These are phyloP conservation scores for Apiotrichum gracile DNA, from an alignment of 1,284 basidiomycete species.

Conservation along the genomic window DNA sequence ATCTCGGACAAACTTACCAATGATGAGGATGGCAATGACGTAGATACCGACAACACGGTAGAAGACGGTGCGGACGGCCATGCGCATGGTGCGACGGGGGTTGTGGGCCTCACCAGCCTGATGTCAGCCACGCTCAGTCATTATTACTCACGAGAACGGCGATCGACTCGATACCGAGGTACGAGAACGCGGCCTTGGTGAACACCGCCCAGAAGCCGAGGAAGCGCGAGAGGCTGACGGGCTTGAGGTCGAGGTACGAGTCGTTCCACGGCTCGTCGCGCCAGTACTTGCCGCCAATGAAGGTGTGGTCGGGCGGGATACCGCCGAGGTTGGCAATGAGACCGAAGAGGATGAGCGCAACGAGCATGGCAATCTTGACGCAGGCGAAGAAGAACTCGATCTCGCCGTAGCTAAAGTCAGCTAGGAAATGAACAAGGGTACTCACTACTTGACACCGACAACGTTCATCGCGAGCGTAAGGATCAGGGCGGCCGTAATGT, in stretches of 20 bases:
- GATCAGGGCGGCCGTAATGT: conserved; percentile 14
- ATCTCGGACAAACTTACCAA: too few relatives aligned
- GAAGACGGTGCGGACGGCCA: conserved; percentile 65
- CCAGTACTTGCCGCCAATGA: conserved; percentile 55
- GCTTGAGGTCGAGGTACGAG: conserved; percentile 24
- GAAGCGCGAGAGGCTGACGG: conserved; percentile 44
- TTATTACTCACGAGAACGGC: conserved; percentile 34
- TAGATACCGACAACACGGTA: conserved; percentile 65
- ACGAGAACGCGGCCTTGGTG: conserved; percentile 30
- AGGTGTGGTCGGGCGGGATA: conserved; percentile 54
- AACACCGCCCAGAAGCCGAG: conserved; percentile 63
- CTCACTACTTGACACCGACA: conserved; percentile 11
- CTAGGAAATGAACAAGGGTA: too few relatives aligned
- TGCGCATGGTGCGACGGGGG: conserved; percentile 64
- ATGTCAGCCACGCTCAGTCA: too few relatives aligned
- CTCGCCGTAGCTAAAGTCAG: conserved; percentile 17
- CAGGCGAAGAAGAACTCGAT: conserved; percentile 57
- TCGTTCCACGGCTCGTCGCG: conserved; percentile 52
- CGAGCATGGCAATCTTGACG: conserved; percentile 65
- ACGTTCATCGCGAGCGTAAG: conserved; percentile 7
- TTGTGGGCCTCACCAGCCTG: conserved; percentile 49
- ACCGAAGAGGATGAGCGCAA: conserved; percentile 54
- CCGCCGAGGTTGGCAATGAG: conserved; percentile 67
- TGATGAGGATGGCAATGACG: conserved; percentile 8
- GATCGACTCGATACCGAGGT: conserved; percentile 43